Percentiles rank a stretch among this genome's conserved stretches.
Evolutionary conservation across 345 rosid genomes (phyloP).

Genomic region (Erysimum cheiranthoides): DNA sequence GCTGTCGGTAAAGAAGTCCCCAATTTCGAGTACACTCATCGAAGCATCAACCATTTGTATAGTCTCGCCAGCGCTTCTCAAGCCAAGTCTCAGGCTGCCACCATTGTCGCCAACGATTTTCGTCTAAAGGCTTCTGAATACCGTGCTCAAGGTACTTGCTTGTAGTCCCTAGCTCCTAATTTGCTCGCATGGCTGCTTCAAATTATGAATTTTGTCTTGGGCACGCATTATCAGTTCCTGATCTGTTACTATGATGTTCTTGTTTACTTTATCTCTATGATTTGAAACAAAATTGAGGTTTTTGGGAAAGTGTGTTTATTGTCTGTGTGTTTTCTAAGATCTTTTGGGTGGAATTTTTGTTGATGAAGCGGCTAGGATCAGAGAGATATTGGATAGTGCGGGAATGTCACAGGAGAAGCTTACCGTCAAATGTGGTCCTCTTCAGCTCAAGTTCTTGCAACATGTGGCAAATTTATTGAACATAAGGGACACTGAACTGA

Average conservation of each 20-base stretch:
- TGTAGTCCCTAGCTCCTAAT: not conserved
- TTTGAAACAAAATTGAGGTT: not conserved
- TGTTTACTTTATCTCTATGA: not conserved
- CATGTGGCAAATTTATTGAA: constrained; percentile 90
- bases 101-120: constrained; percentile 88
- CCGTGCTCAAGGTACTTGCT: constrained; percentile 76
- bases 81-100: constrained; percentile 84
- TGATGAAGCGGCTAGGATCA: constrained; percentile 79
- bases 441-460: constrained; percentile 88
- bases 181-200: not conserved
- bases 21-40: constrained; percentile 81
- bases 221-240: not conserved
- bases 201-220: not conserved
- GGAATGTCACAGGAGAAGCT: constrained; percentile 86
- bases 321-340: not conserved
- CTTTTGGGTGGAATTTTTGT: constrained; percentile 17
- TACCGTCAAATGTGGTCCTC: constrained; percentile 85
- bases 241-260: constrained; percentile 2
- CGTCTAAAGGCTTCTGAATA: constrained; percentile 88
- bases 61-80: constrained; percentile 83
- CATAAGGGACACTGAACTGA: constrained; percentile 86
- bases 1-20: constrained; percentile 85
- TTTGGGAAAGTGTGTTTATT: constrained; percentile 1
- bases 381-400: constrained; percentile 81
- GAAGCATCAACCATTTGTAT: constrained; percentile 74